Evolutionary conservation across 257 asterid genomes (phyloP).

Genomic region (Solanum tarijense): DNA sequence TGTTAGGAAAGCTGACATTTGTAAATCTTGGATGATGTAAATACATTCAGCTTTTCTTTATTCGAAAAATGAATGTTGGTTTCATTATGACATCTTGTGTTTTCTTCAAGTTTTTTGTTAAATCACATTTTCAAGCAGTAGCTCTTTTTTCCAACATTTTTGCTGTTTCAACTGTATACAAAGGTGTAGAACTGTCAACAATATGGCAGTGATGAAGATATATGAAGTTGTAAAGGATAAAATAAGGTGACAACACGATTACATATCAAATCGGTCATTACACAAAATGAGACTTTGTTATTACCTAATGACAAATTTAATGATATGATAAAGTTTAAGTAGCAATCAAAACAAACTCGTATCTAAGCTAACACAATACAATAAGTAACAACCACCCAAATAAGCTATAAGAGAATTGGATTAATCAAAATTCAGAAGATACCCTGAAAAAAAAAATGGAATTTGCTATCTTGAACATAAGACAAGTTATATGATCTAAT

Average conservation of each 20-base stretch:
- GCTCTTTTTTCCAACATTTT: background rate
- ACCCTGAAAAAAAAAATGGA: background rate
- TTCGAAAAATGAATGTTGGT: background rate
- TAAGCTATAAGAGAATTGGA: background rate
- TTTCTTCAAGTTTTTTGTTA: background rate
- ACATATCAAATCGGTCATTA: background rate
- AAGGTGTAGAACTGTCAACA: slow-evolving; percentile 13
- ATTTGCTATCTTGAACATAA: background rate
- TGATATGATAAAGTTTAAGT: background rate
- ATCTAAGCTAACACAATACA: background rate
- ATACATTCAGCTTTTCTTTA: slow-evolving; percentile 25
- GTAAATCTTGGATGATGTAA: slow-evolving; percentile 55
- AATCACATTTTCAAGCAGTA: background rate
- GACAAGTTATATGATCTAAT: background rate
- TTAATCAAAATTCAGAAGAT: background rate
- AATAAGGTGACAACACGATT: background rate
- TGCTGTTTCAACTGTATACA: background rate
- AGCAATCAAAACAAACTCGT: background rate
- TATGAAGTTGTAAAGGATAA: background rate
- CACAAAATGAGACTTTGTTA: background rate
- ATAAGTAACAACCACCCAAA: background rate
- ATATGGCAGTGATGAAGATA: slow-evolving; percentile 49
- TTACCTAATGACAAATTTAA: too few relatives aligned
- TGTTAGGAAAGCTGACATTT: slow-evolving; percentile 13
- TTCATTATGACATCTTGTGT: background rate